Evolutionary conservation across 2,329 filamentous ascomycete genomes (phyloP), one percentile per base, ranked within the genome.

Genomic region (Ceratocystis albifundus): DNA sequence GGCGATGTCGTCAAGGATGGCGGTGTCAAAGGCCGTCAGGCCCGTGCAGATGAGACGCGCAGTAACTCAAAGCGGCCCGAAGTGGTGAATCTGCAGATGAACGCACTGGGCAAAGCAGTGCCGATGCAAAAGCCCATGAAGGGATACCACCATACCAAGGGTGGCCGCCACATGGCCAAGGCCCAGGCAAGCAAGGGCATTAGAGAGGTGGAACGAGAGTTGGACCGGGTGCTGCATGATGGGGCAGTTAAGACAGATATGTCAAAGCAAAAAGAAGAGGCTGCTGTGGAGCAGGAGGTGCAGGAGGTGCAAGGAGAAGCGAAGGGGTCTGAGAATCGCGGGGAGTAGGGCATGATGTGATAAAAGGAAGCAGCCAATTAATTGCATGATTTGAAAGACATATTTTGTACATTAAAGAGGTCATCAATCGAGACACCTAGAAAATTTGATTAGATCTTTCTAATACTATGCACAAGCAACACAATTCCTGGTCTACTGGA

Each of bases 1-100:
- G 76, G 75, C 65, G 73, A 73, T 44, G 70, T 69, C 15, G 73
- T 70, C 63, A 80, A 66, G 32, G 64, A 68, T 46, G 65, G 67
- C 53, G 67, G 67, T 25, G 67, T 68, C 64, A 66, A 66, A 62
- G 67, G 53, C 28, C 67, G 67, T 3, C 61, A 46, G 32, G 65
- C 65, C 15, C 65, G 57, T 25, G 65, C 61, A 15, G 67, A 66
- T 4, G 67, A 64, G 61, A 57, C 64, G 6, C 55, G 57, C 41
- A 57, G 53, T 12, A 44, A 25, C 30, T 36, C n/a, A 8, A 66
- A 62, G 50, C 65, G 61, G 30, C 67, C 64, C 10, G 66, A 65
- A 28, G 53, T 66, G 46, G 64, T 68, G 6, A 68, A 68, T 25
- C 57, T 68, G 50, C 66, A 68, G 53, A 68, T 68, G 59, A 68